Evolutionary conservation across 2,329 filamentous ascomycete genomes (phyloP), one percentile per base, ranked within the genome.

Genomic region (Dothistroma pini): DNA sequence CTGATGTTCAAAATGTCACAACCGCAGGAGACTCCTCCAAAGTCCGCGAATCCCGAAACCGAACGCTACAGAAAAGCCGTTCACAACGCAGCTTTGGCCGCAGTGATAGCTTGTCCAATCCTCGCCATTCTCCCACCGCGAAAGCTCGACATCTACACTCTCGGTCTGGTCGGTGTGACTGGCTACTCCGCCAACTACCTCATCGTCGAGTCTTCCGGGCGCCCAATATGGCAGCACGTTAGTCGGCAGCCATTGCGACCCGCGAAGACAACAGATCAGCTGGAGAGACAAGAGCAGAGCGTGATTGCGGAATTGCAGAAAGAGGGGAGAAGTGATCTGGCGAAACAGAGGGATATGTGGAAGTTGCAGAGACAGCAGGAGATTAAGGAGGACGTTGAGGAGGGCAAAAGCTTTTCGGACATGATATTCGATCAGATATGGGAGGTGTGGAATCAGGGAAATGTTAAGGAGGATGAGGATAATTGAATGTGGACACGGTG

Each of bases 101-200:
- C 80, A 53, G 72, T 84, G 31, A 69, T 87, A 21, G 70, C 79
- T 53, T 84, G 82, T 61, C 85, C 85, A 0, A 64, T 81, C 9
- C 77, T 87, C 55, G 80, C 81, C 53, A 69, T 80, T 16, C 74
- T 87, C 10, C 85, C 85, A 10, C 85, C 85, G 0, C 83, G 85
- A 51, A 87, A 87, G 73, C 73, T 88, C 54, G 85, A 87, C 69
- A 68, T 83, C 57, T 86, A 85, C 74, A 87, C 84, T 19, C 77
- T 85, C 66, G 77, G 77, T 0, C 79, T 87, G 8, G 73, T 78
- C 48, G 72, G 77, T 31, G 78, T 78, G 1, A 83, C 80, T 66
- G 72, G 80, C 59, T 74, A 80, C 35, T 81, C 79, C 9, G 79
- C 80, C 10, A 80, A 83, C 69, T 78, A 84, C 64, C 73, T 84